phyloP scores from a whole-genome alignment of 805 yeast species.

The Candida ascalaphidarum region DNA sequence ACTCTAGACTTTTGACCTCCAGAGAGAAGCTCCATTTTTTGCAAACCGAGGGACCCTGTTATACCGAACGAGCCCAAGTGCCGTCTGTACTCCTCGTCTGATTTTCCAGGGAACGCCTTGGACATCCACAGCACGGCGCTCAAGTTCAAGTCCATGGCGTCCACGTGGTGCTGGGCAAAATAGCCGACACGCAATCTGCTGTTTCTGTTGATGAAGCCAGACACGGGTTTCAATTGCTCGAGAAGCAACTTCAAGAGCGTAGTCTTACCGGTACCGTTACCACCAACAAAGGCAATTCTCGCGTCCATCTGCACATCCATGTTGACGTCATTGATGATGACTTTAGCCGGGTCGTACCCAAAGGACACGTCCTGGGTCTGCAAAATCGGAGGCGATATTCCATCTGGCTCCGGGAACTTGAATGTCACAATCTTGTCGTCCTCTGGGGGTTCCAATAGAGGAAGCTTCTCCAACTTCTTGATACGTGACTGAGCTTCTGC shows the following conservation, averaged over 20 bases:
- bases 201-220: slow-evolving; percentile 74
- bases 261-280: slow-evolving; percentile 99
- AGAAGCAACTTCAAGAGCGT: slow-evolving; percentile 81
- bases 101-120: slow-evolving; percentile 78
- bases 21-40: slow-evolving; percentile 79
- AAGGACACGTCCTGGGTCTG: slow-evolving; percentile 82
- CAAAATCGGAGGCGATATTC: slow-evolving; percentile 85
- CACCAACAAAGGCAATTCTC: slow-evolving; percentile 95
- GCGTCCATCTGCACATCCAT: slow-evolving; percentile 89
- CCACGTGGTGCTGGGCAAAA: slow-evolving; percentile 98
- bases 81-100: slow-evolving; percentile 94
- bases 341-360: slow-evolving; percentile 63
- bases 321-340: slow-evolving; percentile 70
- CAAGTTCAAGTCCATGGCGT: slow-evolving; percentile 80
- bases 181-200: slow-evolving; percentile 89
- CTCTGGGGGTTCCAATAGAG: slow-evolving; percentile 88
- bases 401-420: slow-evolving; percentile 93
- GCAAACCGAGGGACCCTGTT: slow-evolving; percentile 88
- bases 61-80: slow-evolving; percentile 96
- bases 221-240: slow-evolving; percentile 65
- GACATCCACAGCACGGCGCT: slow-evolving; percentile 96
- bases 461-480: slow-evolving; percentile 91
- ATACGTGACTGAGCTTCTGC: slow-evolving; percentile 97
- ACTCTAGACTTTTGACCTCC: slow-evolving; percentile 99
- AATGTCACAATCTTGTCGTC: slow-evolving; percentile 80